phyloP scores from a whole-genome alignment of 805 yeast species.

The Pichia scutulata region DNA sequence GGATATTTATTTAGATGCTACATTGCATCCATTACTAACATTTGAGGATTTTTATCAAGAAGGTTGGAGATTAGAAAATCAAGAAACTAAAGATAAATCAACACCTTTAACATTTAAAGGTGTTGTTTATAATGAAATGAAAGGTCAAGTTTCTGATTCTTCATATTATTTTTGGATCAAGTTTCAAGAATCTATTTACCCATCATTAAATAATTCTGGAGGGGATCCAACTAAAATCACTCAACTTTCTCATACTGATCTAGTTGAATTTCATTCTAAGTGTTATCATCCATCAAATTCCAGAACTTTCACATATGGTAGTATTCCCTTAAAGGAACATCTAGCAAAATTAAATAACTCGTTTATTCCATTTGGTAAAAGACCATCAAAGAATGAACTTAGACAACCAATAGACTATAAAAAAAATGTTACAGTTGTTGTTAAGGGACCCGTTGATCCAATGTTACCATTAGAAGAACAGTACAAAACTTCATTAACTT shows the following conservation, averaged over 20 bases:
- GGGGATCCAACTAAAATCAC: conserved; percentile 88
- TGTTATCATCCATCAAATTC: conserved; percentile 91
- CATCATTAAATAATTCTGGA: conserved; percentile 82
- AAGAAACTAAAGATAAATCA: conserved; percentile 43
- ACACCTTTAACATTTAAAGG: conserved; percentile 79
- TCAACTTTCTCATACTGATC: conserved; percentile 61
- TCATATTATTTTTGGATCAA: conserved; percentile 79
- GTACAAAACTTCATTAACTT: conserved; percentile 73
- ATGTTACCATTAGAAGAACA: conserved; percentile 61
- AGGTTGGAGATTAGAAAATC: conserved; percentile 93
- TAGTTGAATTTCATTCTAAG: conserved; percentile 63
- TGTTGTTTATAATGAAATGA: conserved; percentile 97
- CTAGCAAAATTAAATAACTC: conserved; percentile 47
- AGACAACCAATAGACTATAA: conserved; percentile 42
- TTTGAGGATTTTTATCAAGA: conserved; percentile 86
- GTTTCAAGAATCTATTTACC: conserved; percentile 77
- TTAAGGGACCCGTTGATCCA: conserved; percentile 78
- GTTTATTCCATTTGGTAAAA: conserved; percentile 46
- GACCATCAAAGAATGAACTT: conserved; percentile 27
- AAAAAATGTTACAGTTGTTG: conserved; percentile 29
- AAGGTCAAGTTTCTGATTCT: conserved; percentile 89
- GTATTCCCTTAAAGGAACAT: conserved; percentile 55
- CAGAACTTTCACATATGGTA: conserved; percentile 81
- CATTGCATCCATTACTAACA: conserved; percentile 70
- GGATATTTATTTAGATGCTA: conserved; percentile 83